Conservation (phyloP, 345 rosid species). For the Camelina hispida region DNA sequence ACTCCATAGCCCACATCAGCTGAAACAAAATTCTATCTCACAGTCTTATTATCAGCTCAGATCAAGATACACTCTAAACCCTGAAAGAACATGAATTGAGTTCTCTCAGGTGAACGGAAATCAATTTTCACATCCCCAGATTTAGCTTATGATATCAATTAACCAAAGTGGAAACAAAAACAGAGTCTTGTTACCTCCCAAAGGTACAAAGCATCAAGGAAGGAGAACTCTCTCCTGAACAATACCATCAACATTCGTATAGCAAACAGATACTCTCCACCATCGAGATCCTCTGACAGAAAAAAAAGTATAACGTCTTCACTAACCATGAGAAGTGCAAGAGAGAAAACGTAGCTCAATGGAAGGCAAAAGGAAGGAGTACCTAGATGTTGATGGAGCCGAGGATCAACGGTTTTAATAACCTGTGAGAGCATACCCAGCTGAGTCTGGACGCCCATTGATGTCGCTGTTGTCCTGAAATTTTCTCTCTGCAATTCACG, state of each 20-base stretch:
- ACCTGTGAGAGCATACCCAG: conserved; percentile 76
- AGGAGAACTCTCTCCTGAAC: conserved; percentile 92
- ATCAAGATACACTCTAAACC: conserved; percentile 22
- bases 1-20: conserved; percentile 99
- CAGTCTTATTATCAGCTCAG: conserved; percentile 39
- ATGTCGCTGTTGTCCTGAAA: conserved; percentile 65
- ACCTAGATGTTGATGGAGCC: conserved; percentile 96
- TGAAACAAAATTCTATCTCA: conserved; percentile 56
- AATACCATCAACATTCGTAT: conserved; percentile 97
- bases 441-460: conserved; percentile 92
- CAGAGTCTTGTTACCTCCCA: conserved; percentile 68
- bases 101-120: conserved; percentile 14
- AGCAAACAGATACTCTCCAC: conserved; percentile 93
- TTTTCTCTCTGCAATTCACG: conserved; percentile 78
- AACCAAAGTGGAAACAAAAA: conserved; percentile 4
- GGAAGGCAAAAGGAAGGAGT: conserved; percentile 32
- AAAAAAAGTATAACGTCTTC: neutral
- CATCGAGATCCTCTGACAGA: conserved; percentile 81
- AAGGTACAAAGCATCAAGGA: conserved; percentile 79
- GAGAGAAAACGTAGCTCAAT: neutral
- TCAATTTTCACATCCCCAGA: neutral
- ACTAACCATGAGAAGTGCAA: conserved; percentile 11
- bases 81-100: conserved; percentile 5
- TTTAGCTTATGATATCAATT: conserved; percentile 2
- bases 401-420: conserved; percentile 80